These are phyloP conservation scores for Kwoniella dejecticola DNA, from an alignment of 768 basidiomycete species.

Conservation along the genomic window DNA sequence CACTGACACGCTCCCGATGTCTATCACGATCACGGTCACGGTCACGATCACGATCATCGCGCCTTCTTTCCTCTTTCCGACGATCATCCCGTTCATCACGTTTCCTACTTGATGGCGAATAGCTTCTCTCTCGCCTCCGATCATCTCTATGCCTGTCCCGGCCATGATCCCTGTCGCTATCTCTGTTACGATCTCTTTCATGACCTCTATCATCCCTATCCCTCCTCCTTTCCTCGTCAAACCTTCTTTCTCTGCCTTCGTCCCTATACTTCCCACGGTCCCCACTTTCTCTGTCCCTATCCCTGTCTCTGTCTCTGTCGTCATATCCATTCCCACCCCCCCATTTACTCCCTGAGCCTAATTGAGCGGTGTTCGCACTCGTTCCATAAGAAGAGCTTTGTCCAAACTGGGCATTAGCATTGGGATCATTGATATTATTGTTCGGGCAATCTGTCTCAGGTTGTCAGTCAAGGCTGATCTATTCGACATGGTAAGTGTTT, in stretches of 20 bases:
- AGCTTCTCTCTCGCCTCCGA: neutral
- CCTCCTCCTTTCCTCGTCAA: constrained; percentile 18
- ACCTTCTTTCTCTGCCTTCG: constrained; percentile 4
- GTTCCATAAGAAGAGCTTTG: constrained; percentile 16
- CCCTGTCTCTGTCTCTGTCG: constrained; percentile 16
- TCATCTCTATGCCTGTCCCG: constrained; percentile 2
- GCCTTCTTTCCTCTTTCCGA: constrained; percentile 5
- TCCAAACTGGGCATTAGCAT: neutral
- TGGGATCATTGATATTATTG: constrained; percentile 43
- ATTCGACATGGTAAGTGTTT: too few relatives aligned
- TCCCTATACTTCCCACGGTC: constrained; percentile 8
- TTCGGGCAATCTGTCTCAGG: constrained; percentile 46
- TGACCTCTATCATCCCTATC: neutral
- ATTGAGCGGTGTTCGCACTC: constrained; percentile 33
- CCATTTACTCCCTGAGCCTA: constrained; percentile 27
- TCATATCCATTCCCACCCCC: constrained; percentile 13
- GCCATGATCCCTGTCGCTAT: constrained; percentile 17
- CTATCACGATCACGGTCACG: constrained; percentile 22
- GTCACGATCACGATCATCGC: neutral
- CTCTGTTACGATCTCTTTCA: constrained; percentile 5
- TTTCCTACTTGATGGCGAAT: constrained; percentile 5
- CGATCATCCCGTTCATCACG: neutral
- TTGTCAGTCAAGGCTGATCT: neutral
- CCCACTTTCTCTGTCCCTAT: neutral
- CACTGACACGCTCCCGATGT: constrained; percentile 16